Evolutionary conservation across 768 basidiomycete genomes (phyloP), one percentile per base, ranked within the genome.

Genomic region (Dacryopinax spathularia): DNA sequence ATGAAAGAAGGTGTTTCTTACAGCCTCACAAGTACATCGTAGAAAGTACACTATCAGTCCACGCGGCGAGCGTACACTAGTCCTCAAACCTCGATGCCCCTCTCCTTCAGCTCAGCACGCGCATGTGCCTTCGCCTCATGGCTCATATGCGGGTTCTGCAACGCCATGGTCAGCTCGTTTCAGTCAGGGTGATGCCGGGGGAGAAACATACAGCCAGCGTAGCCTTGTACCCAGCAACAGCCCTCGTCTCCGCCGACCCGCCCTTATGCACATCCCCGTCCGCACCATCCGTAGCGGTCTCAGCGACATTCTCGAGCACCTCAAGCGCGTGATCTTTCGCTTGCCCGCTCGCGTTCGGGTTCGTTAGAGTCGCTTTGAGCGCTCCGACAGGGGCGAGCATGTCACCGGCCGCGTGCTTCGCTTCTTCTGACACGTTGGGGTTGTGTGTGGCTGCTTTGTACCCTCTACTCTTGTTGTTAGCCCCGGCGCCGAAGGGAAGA

Each of bases 61-160:
- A n/a, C n/a, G n/a, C n/a, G n/a, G n/a, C n/a, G n/a, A n/a, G n/a
- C n/a, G n/a, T n/a, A n/a, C n/a, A 29, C 5, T 29, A 66, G 60
- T 27, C 63, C 6, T 39, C 61, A 15, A 39, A 33, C n/a, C 16
- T 64, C 22, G 66, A 64, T 31, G 29, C 59, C 59, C 59, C 59
- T 34, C 7, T 15, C 29, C 33, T 36, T 61, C 22, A 34, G 33
- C 59, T 65, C 65, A 2, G 69, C 66, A 7, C 39, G 39, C 16
- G 39, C 39, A 41, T 41, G 39, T 41, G 39, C 39, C 39, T 41
- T 41, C 22, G 39, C 39, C 22, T 41, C 39, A 41, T 41, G 39
- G 39, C 39, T 41, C 39, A 41, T 41, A 18, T 41, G 39, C 18
- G 39, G 39, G 18, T 41, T 41, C 39, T 41, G 39, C 18, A 15